Evolutionary conservation across 306 rosid genomes (phyloP).

Genomic region (Medicago lupulina): DNA sequence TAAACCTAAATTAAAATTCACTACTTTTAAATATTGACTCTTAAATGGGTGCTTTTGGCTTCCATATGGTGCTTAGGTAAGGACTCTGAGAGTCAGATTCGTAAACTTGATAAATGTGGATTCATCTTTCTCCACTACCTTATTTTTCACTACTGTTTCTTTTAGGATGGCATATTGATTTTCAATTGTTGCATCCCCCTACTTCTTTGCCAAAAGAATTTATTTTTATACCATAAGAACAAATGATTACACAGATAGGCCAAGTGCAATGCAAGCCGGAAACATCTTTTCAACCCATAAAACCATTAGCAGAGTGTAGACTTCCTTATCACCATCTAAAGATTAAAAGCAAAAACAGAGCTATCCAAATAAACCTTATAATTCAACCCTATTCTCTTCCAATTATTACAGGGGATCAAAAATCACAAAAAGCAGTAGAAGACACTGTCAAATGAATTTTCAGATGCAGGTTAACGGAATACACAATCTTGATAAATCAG

Average conservation of each 20-base stretch:
- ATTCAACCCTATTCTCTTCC: slow-evolving; percentile 7
- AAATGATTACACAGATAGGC: not conserved
- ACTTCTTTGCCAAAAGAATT: not conserved
- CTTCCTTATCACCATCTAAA: slow-evolving; percentile 15
- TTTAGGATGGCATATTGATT: slow-evolving; percentile 3
- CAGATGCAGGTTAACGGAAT: slow-evolving; percentile 23
- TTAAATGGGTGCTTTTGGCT: no score
- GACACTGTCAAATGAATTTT: slow-evolving; percentile 30
- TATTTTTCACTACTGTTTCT: not conserved
- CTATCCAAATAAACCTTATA: slow-evolving; percentile 2
- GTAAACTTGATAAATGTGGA: not conserved
- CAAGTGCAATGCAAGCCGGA: slow-evolving; percentile 1
- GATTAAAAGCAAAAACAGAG: slow-evolving; percentile 12
- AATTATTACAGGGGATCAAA: slow-evolving; percentile 12
- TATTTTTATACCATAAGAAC: not conserved
- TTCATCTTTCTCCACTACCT: not conserved
- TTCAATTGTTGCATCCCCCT: not conserved
- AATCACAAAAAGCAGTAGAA: slow-evolving; percentile 20
- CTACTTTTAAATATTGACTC: not conserved
- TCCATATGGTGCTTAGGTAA: no score
- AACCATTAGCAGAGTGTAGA: slow-evolving; percentile 13
- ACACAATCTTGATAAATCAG: slow-evolving; percentile 21
- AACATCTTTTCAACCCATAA: slow-evolving; percentile 23
- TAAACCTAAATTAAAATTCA: not conserved
- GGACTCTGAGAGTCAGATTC: no score